Base-by-base conservation (phyloP, 2,329 filamentous ascomycete species). In the Aspergillus flavus region DNA sequence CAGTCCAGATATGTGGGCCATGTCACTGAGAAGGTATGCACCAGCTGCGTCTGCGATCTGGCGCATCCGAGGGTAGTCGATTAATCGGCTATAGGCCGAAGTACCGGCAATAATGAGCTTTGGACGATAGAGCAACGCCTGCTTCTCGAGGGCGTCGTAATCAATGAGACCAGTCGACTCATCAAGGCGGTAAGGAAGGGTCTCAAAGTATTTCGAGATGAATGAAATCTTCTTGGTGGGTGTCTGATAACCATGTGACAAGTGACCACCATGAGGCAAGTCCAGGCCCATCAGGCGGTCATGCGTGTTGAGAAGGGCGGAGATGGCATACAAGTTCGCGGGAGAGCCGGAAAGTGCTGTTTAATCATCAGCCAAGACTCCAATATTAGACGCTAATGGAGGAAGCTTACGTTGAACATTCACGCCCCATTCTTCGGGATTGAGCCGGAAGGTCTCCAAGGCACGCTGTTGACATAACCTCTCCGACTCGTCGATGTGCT, bases 161-260 rank as follows among this genome's bases (percentile, higher is more conserved):
- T 99, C 95, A 75, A 99, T 99, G 80, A 98, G 89, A 72, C 95
- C 95, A 36, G 95, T 98, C 75, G 81, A 80, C 70, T 83, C 81
- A 60, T 83, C 81, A 30, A 98, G 90, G 66, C 93, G 90, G 86
- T 99, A 99, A 61, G 95, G 95, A 82, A 99, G 90, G 64, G 95
- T 99, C 86, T 99, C 94, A 78, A 98, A 99, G 87, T 99, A 99
- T 75, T 94, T 98, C 45, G 94, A 98, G 73, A 99, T 91, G 64
- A 93, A 93, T 61, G 94, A 98, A 81, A 99, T 99, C 76, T 99
- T 99, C 85, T 91, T 92, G 76, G 90, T 89, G 36, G 95, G 92
- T 39, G 92, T 98, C 83, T 99, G 95, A 84, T 99, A 99, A 71
- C 95, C 95, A 85, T 99, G 95, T 79, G 90, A 93, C 83, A 97